Evolutionary conservation across 2,329 filamentous ascomycete species (phyloP).

Genomic region (Purpureocillium lavendulum): DNA sequence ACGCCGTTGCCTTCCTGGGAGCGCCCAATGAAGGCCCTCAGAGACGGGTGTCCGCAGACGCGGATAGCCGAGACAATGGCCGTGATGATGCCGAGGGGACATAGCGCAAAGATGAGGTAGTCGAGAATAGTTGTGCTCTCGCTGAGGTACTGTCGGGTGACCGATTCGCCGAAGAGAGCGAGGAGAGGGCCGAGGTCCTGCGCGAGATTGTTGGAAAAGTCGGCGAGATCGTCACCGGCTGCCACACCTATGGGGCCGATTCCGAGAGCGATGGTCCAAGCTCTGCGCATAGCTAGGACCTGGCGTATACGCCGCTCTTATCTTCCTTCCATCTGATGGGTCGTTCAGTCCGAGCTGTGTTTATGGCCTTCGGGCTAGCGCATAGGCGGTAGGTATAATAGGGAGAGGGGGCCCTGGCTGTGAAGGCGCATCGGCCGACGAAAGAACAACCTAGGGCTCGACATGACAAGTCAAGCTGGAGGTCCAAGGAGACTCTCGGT

Average conservation of each 20-base stretch:
- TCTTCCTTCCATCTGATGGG: too few species aligned
- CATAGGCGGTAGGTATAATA: too few species aligned
- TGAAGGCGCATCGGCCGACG: too few species aligned
- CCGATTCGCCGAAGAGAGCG: conserved; percentile 25
- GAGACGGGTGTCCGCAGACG: conserved; percentile 17
- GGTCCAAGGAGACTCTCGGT: too few species aligned
- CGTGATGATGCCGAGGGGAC: conserved; percentile 30
- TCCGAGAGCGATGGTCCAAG: too few species aligned
- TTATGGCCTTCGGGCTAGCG: too few species aligned
- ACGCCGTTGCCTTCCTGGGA: conserved; percentile 22
- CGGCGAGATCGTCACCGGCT: conserved; percentile 6
- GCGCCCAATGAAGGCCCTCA: conserved; percentile 30
- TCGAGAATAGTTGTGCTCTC: conserved; percentile 19
- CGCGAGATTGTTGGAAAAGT: conserved; percentile 25
- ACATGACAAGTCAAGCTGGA: too few species aligned
- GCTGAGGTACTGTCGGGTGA: conserved; percentile 29
- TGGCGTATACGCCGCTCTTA: too few species aligned
- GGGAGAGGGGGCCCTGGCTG: too few species aligned
- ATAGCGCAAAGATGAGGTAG: conserved; percentile 24
- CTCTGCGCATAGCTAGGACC: too few species aligned
- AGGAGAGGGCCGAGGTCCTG: conserved; percentile 24
- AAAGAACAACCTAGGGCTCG: too few species aligned
- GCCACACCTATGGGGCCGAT: background rate
- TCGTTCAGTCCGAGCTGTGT: too few species aligned
- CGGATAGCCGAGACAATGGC: conserved; percentile 22